These are phyloP conservation scores for Fraxinus americana DNA, from an alignment of 257 asterid genomes.

Conservation along the genomic window DNA sequence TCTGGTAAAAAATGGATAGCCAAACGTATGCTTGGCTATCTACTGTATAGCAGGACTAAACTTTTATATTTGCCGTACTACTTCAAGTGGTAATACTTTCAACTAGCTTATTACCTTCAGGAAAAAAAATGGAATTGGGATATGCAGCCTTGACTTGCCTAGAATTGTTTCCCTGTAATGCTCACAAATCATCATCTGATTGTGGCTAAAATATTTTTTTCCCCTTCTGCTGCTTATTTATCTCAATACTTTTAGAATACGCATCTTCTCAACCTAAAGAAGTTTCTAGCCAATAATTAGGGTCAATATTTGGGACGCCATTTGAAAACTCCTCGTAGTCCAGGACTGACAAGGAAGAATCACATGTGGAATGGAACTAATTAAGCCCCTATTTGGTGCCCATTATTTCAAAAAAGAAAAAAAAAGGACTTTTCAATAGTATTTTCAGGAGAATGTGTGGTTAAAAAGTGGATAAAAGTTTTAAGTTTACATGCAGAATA, in stretches of 20 bases:
- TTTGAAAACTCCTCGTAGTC: not conserved
- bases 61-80: not conserved
- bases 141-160: not conserved
- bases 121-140: not conserved
- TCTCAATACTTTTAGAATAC: not conserved
- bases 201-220: not conserved
- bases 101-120: not conserved
- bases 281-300: not conserved
- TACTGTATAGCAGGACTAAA: not conserved
- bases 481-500: too few relatives aligned
- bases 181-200: not conserved
- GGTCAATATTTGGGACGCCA: not conserved
- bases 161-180: not conserved
- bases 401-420: too few relatives aligned
- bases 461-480: too few relatives aligned
- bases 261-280: not conserved
- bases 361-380: not conserved
- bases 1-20: not conserved
- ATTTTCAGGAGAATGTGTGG: too few relatives aligned
- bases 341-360: not conserved
- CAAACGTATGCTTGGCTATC: not conserved
- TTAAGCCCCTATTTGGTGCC: not conserved
- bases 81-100: not conserved
- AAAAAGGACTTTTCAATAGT: too few relatives aligned
- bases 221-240: not conserved